Percentiles rank a stretch among this genome's conserved stretches.
These are phyloP conservation scores for Nectriaceae sp. DNA, from an alignment of 2,329 filamentous ascomycete species.

Conservation along the genomic window DNA sequence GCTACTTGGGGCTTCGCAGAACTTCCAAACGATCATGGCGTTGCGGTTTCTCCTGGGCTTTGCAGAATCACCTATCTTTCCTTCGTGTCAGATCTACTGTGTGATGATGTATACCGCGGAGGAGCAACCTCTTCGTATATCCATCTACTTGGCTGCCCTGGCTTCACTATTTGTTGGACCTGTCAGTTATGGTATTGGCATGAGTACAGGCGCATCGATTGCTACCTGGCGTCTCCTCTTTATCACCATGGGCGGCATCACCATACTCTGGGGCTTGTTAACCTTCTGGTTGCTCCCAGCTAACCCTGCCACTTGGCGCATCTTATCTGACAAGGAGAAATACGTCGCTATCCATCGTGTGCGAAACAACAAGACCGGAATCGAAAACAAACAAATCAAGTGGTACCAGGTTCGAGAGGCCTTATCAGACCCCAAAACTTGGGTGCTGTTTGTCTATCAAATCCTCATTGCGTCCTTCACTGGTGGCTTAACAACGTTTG, in stretches of 20 bases:
- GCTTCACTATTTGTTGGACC: conserved; percentile 25
- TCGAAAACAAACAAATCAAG: conserved; percentile 26
- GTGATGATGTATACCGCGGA: conserved; percentile 8
- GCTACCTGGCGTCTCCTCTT: conserved; percentile 33
- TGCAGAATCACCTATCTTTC: conserved; percentile 17
- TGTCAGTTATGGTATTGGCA: conserved; percentile 32
- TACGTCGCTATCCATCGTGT: conserved; percentile 34
- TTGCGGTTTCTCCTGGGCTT: conserved; percentile 29
- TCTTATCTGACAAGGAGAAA: conserved; percentile 31
- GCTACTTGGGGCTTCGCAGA: conserved; percentile 39
- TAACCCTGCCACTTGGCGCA: conserved; percentile 27
- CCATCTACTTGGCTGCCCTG: conserved; percentile 4
- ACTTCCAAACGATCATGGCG: conserved; percentile 27
- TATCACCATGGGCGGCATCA: conserved; percentile 22
- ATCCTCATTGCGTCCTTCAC: not conserved
- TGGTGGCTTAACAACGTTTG: not conserved
- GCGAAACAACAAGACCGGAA: conserved; percentile 37
- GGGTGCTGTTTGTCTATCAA: not conserved
- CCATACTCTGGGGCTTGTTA: conserved; percentile 21
- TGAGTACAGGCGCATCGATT: conserved; percentile 20
- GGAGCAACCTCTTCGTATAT: conserved; percentile 13
- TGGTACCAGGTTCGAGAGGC: not conserved
- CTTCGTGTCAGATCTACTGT: conserved; percentile 3
- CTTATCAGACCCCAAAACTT: not conserved
- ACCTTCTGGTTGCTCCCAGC: conserved; percentile 25